These are phyloP conservation scores for Boletus sp. DNA, from an alignment of 768 basidiomycete species.

Conservation along the genomic window DNA sequence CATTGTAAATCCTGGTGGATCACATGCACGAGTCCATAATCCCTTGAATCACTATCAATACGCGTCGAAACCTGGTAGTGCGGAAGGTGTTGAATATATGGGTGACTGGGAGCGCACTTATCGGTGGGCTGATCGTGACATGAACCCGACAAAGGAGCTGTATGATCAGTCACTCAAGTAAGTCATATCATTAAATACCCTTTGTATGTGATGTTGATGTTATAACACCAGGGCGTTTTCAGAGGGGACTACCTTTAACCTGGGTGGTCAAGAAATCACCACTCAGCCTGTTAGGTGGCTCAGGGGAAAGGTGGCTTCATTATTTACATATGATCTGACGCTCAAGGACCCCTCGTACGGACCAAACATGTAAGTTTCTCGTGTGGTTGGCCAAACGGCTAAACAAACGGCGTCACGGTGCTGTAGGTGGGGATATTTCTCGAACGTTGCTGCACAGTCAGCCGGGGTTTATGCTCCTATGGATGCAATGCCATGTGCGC, in stretches of 20 bases:
- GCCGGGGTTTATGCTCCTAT: constrained; percentile 1
- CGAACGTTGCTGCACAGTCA: neutral
- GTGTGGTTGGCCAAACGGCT: neutral
- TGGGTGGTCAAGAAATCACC: neutral
- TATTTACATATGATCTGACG: constrained; percentile 17
- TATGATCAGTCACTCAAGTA: constrained; percentile 16
- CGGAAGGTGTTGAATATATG: neutral
- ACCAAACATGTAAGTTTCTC: constrained; percentile 15
- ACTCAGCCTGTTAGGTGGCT: constrained; percentile 12
- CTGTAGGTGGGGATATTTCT: constrained; percentile 21
- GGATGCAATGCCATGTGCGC: constrained; percentile 2
- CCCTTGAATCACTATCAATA: constrained; percentile 17
- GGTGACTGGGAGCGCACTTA: constrained; percentile 11
- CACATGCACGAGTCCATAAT: neutral
- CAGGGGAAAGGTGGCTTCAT: constrained; percentile 11
- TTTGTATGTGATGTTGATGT: neutral
- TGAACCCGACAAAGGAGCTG: constrained; percentile 5
- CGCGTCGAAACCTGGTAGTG: neutral
- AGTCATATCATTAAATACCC: neutral
- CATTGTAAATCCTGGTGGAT: neutral
- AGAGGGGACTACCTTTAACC: neutral
- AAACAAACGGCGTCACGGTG: too few species aligned
- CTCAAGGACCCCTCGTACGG: constrained; percentile 7
- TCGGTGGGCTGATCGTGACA: constrained; percentile 7
- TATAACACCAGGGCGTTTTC: constrained; percentile 7